These are phyloP conservation scores for Sphagnum magellanicum DNA, from an alignment of 228 moss, liverwort and hornwort species.

Conservation along the genomic window DNA sequence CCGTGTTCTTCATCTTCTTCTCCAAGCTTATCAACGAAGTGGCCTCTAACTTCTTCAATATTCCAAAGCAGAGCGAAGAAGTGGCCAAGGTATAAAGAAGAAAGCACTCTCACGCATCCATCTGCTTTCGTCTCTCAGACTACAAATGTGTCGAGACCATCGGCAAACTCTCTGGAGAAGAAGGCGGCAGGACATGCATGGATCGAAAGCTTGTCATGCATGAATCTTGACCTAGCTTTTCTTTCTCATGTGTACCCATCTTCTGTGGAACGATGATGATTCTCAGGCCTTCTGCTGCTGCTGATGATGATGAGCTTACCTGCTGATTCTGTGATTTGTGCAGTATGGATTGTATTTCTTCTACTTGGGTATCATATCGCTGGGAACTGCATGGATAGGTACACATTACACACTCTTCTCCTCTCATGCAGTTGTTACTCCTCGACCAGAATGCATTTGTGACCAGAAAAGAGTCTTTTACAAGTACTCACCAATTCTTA, in stretches of 20 bases:
- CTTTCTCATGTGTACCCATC: too few relatives aligned
- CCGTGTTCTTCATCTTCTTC: conserved; percentile 2
- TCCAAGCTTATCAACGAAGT: background rate
- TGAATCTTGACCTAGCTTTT: too few relatives aligned
- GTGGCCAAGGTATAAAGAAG: background rate
- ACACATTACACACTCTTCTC: background rate
- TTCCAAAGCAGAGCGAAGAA: background rate
- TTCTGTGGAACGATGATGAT: too few relatives aligned
- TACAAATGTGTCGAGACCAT: too few relatives aligned
- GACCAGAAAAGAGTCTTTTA: background rate
- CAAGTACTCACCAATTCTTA: background rate
- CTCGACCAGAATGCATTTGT: background rate
- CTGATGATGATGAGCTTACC: too few relatives aligned
- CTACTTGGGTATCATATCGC: background rate
- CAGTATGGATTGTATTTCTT: conserved; percentile 1
- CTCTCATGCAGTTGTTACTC: background rate
- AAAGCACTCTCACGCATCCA: too few relatives aligned
- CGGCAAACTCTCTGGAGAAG: too few relatives aligned
- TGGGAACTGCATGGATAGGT: background rate
- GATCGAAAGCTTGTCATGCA: too few relatives aligned
- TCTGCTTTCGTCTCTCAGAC: too few relatives aligned
- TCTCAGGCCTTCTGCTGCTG: too few relatives aligned
- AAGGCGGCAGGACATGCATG: too few relatives aligned
- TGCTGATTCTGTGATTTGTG: background rate
- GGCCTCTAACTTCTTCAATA: conserved; percentile 2